Evolutionary conservation across 1,139 yeast genomes (phyloP).

Genomic region (Magnusiomyces fungicola): DNA sequence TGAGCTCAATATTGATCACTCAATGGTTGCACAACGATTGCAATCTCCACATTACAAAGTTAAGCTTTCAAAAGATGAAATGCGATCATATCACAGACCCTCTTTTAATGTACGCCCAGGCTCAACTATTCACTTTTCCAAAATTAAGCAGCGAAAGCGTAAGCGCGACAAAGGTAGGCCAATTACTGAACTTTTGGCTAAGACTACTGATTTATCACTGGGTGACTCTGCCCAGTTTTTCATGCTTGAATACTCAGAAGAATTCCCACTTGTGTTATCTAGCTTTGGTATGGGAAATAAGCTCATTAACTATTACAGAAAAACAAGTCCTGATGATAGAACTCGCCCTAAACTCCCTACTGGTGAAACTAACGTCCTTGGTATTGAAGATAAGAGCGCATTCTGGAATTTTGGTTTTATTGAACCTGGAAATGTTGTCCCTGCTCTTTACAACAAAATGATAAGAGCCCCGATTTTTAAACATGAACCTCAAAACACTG

Average conservation of each 20-base stretch:
- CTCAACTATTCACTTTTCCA: constrained; percentile 65
- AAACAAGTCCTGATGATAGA: constrained; percentile 71
- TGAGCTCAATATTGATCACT: constrained; percentile 83
- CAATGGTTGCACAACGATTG: constrained; percentile 76
- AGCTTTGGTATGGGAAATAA: constrained; percentile 97
- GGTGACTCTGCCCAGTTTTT: constrained; percentile 78
- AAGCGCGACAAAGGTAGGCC: constrained; percentile 87
- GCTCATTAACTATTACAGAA: constrained; percentile 85
- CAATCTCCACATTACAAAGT: constrained; percentile 93
- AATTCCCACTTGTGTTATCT: constrained; percentile 72
- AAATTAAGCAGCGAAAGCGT: constrained; percentile 71
- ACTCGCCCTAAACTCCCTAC: constrained; percentile 80
- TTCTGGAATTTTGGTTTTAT: constrained; percentile 99
- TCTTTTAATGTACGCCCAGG: constrained; percentile 72
- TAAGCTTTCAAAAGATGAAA: constrained; percentile 56
- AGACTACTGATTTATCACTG: constrained; percentile 67
- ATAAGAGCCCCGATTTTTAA: constrained; percentile 87
- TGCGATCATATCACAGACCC: constrained; percentile 77
- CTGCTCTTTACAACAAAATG: constrained; percentile 88
- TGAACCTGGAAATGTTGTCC: constrained; percentile 89
- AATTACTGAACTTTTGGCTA: constrained; percentile 61
- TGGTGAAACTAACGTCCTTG: constrained; percentile 94
- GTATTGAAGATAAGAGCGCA: constrained; percentile 92
- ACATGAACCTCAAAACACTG: constrained; percentile 73
- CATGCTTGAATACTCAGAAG: constrained; percentile 85